Base-by-base conservation (phyloP, 352 stramenopile genomes). In the Pythium rishiriense region DNA sequence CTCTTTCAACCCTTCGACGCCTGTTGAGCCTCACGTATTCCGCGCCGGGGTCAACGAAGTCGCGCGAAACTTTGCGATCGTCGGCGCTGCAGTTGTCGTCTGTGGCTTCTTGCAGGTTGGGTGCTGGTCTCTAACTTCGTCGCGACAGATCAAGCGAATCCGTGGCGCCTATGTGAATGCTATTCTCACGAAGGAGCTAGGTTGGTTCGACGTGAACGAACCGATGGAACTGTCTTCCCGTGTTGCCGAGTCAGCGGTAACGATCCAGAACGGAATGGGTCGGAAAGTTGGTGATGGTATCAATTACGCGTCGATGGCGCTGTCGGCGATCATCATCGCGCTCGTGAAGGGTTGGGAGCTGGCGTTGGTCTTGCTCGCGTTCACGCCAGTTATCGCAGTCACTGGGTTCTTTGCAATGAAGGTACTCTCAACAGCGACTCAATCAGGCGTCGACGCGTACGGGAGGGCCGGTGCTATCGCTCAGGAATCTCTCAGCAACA, bases 401-500 rank as follows among this genome's bases (percentile, higher is more conserved):
- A 42, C 57, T 1, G 61, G 62, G 21, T 75, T 61, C 45, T 62
- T 88, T 14, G 54, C 70, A 2, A 91, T 87, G 69, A 81, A 79
- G 22, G 67, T 81, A 33, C 31, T 93, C 28, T 67, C 78, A 0
- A 67, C 62, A 0, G 74, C 82, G 8, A 86, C 75, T 1, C 75
- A 91, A 26, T 61, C 58, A 6, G 75, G 73, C 26, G 75, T 88
- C 12, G 72, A 90, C 26, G 83, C 79, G 46, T 91, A 91, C 49
- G 76, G 66, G 17, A 72, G 90, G 48, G 85, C 82, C 26, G 85
- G 85, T 26, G 76, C 81, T 0, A 60, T 94, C n/a, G 83, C 83
- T 1, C 82, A 96, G 51, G 87, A 94, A 41, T 69, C 79, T 1
- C 68, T 93, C 26, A 72, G 77, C 46, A 93, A 91, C 48, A 37